Percentiles rank a stretch among this genome's conserved stretches.
Conservation (phyloP, 495 filamentous ascomycete genomes). For the Neurospora sp. region DNA sequence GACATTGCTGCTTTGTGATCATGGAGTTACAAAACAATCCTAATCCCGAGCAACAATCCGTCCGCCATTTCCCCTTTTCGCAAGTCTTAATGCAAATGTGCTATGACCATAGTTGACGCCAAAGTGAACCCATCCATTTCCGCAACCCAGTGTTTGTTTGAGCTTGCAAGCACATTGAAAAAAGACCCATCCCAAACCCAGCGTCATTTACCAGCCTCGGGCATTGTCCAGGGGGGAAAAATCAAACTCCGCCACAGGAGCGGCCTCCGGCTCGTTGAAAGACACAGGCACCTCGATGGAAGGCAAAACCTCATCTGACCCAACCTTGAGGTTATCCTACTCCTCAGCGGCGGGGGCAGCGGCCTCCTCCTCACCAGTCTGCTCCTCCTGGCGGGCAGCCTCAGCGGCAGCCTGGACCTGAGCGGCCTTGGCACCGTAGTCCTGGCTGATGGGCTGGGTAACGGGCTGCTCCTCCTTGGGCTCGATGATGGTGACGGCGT, state of each 20-base stretch:
- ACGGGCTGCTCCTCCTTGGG: conserved; percentile 97
- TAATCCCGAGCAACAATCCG: conserved; percentile 14
- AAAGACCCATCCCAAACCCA: conserved; percentile 3
- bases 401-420: conserved; percentile 61
- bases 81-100: conserved; percentile 24
- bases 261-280: background rate
- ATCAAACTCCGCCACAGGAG: background rate
- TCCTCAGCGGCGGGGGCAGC: conserved; percentile 34
- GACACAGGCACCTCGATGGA: background rate
- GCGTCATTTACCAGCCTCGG: conserved; percentile 6
- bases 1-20: conserved; percentile 14
- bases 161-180: conserved; percentile 14
- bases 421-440: conserved; percentile 95
- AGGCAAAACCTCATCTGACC: conserved; percentile 2
- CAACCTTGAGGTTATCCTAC: conserved; percentile 24
- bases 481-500: conserved; percentile 98
- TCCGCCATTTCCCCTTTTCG: conserved; percentile 20
- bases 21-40: conserved; percentile 15
- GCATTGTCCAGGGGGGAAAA: background rate
- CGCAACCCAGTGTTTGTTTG: conserved; percentile 12
- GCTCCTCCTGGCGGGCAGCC: conserved; percentile 60
- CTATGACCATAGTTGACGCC: conserved; percentile 27
- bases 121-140: conserved; percentile 20
- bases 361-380: conserved; percentile 40
- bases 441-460: conserved; percentile 87